These are phyloP conservation scores for Sporothrix luriei DNA, from an alignment of 2,329 filamentous ascomycete species.

Conservation along the genomic window DNA sequence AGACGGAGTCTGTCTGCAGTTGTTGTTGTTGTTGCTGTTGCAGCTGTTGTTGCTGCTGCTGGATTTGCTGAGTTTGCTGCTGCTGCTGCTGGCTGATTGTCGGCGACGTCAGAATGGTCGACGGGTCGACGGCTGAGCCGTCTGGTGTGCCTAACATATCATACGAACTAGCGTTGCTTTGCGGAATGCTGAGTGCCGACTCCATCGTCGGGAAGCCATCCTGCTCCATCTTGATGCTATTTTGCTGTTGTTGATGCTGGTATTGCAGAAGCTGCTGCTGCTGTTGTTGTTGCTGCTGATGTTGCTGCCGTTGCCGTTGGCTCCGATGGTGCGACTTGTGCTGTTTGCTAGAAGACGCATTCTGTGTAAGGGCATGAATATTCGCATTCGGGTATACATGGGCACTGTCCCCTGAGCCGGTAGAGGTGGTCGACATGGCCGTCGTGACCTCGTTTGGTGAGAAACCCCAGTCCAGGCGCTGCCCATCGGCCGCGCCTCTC, in stretches of 20 bases:
- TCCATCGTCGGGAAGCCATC: constrained; percentile 48
- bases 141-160: constrained; percentile 39
- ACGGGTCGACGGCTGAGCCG: constrained; percentile 43
- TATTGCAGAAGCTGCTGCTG: constrained; percentile 35
- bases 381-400: background rate
- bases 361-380: background rate
- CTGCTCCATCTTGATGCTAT: constrained; percentile 45
- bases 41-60: constrained; percentile 38
- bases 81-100: constrained; percentile 35
- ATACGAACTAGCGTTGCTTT: constrained; percentile 46
- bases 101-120: constrained; percentile 51
- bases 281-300: constrained; percentile 35
- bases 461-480: constrained; percentile 35
- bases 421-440: constrained; percentile 35
- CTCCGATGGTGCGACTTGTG: constrained; percentile 41
- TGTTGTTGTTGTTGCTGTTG: constrained; percentile 32
- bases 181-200: constrained; percentile 47
- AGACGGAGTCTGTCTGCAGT: constrained; percentile 33
- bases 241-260: constrained; percentile 32
- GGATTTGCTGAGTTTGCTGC: constrained; percentile 40
- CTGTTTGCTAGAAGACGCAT: background rate
- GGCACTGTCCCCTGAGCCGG: constrained; percentile 21
- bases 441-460: constrained; percentile 27
- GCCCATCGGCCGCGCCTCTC: constrained; percentile 39
- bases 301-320: constrained; percentile 28